phyloP scores from a whole-genome alignment of 345 rosid species.

The Noccaea caerulescens region DNA sequence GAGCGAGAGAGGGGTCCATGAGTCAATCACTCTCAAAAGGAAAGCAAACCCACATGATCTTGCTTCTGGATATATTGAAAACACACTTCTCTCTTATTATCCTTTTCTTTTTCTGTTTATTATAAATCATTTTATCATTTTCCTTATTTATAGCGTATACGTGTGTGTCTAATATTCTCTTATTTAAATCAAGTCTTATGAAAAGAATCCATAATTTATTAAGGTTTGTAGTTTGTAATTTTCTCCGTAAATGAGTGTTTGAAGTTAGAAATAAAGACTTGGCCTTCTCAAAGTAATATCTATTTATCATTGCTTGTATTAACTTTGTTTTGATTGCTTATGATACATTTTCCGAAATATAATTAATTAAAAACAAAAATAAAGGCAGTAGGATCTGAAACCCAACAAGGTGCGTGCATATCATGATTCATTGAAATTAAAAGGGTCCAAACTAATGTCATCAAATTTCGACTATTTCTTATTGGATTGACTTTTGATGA shows the following conservation, averaged over 20 bases:
- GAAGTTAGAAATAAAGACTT: neutral
- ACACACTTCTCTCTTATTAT: conserved; percentile 36
- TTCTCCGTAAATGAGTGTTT: conserved; percentile 1
- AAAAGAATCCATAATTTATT: neutral
- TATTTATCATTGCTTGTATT: conserved; percentile 1
- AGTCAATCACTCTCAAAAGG: conserved; percentile 42
- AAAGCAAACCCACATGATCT: conserved; percentile 46
- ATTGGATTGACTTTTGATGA: conserved; percentile 44
- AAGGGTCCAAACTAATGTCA: conserved; percentile 36
- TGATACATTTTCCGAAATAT: neutral
- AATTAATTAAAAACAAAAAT: neutral
- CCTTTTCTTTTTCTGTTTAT: conserved; percentile 8
- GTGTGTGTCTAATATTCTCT: neutral
- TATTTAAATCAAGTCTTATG: neutral
- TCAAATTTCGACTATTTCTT: conserved; percentile 22
- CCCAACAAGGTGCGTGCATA: conserved; percentile 37
- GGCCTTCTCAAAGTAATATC: neutral
- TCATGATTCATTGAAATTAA: conserved; percentile 32
- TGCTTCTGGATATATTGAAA: conserved; percentile 39
- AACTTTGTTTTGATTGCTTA: neutral
- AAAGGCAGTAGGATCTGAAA: conserved; percentile 4
- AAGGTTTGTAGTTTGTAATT: neutral
- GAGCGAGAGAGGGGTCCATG: conserved; percentile 31
- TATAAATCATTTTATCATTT: neutral
- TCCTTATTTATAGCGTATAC: neutral